These are phyloP conservation scores for Aspergillus alliaceus DNA, from an alignment of 2,329 filamentous ascomycete genomes.

Conservation along the genomic window DNA sequence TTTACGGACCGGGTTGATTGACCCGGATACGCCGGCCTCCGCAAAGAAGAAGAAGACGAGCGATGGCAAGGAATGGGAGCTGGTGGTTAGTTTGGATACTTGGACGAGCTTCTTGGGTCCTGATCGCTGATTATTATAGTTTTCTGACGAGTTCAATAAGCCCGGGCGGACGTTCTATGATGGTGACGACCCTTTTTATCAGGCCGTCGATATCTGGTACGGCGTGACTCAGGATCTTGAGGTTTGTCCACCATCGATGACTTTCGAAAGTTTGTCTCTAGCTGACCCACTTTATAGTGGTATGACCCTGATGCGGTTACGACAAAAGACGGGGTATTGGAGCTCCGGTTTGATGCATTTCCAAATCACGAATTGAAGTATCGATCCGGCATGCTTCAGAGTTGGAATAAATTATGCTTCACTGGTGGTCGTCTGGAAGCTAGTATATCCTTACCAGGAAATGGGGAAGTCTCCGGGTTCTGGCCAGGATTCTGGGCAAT, in stretches of 20 bases:
- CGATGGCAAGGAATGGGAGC: conserved; percentile 61
- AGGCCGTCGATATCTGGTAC: conserved; percentile 70
- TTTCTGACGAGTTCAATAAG: conserved; percentile 71
- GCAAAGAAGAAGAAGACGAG: conserved; percentile 56
- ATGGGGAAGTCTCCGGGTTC: conserved; percentile 66
- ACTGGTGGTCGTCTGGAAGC: conserved; percentile 70
- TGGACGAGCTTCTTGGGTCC: neutral
- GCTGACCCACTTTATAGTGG: conserved; percentile 50
- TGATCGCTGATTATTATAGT: conserved; percentile 40
- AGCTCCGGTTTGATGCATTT: conserved; percentile 65
- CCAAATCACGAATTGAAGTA: conserved; percentile 66
- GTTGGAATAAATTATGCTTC: conserved; percentile 73
- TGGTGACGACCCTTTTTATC: conserved; percentile 68
- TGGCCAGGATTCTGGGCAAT: conserved; percentile 78
- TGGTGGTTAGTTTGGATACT: conserved; percentile 53
- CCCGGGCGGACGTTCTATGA: conserved; percentile 69
- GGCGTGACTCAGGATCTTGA: conserved; percentile 69
- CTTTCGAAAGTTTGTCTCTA: too few species aligned
- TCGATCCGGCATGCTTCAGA: conserved; percentile 72
- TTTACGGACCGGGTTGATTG: conserved; percentile 61
- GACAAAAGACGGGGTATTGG: conserved; percentile 62
- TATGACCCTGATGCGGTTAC: conserved; percentile 68
- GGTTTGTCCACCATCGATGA: conserved; percentile 38
- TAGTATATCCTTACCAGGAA: conserved; percentile 67
- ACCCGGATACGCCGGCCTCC: conserved; percentile 64